These are phyloP conservation scores for Trichosanthes truncata DNA, from an alignment of 306 rosid genomes.

Conservation along the genomic window DNA sequence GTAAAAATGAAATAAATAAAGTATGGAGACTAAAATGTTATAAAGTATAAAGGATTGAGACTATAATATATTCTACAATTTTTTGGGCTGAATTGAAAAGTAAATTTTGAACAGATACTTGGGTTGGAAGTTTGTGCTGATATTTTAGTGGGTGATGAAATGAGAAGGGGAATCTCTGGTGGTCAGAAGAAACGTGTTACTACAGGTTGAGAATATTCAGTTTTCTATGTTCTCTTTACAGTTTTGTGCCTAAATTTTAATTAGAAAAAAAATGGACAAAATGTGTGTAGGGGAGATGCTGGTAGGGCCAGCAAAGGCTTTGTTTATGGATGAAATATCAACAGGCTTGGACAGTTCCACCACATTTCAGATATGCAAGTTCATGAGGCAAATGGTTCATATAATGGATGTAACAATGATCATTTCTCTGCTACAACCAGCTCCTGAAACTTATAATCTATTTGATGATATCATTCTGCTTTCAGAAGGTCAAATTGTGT, in stretches of 20 bases:
- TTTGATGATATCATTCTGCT: slow-evolving; percentile 48
- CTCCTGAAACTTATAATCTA: slow-evolving; percentile 55
- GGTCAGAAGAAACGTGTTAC: slow-evolving; percentile 86
- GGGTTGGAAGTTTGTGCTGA: slow-evolving; percentile 84
- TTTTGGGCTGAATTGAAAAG: neutral
- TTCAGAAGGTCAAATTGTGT: slow-evolving; percentile 64
- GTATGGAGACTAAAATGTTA: neutral
- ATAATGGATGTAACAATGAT: slow-evolving; percentile 63
- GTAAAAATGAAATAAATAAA: neutral
- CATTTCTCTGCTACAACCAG: slow-evolving; percentile 50
- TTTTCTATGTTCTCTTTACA: neutral
- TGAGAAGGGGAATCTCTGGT: slow-evolving; percentile 83
- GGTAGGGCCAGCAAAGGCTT: slow-evolving; percentile 77
- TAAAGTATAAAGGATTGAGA: neutral
- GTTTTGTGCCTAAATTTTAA: neutral
- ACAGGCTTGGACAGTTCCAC: slow-evolving; percentile 92
- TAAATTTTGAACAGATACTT: slow-evolving; percentile 34
- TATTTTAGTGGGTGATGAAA: slow-evolving; percentile 63
- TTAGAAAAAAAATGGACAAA: neutral
- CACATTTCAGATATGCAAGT: slow-evolving; percentile 71
- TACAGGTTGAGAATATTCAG: slow-evolving; percentile 23
- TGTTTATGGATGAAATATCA: slow-evolving; percentile 84
- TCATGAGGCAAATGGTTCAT: slow-evolving; percentile 84
- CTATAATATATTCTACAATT: neutral
- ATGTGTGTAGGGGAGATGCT: slow-evolving; percentile 68